Conservation (phyloP, 2,329 filamentous ascomycete species). For the Aspergillus neoniger region DNA sequence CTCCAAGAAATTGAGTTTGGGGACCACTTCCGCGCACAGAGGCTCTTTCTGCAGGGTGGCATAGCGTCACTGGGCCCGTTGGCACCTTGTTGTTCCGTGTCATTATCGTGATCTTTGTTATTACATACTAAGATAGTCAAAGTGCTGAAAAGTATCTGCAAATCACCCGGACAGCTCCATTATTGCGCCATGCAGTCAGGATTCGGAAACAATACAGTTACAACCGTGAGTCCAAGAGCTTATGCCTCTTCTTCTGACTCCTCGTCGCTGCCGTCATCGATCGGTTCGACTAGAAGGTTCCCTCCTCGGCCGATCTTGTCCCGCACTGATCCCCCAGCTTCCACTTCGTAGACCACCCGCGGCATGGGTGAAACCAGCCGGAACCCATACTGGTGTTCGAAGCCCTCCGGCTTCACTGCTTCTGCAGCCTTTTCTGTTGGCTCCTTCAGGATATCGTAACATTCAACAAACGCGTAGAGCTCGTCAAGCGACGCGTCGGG, state of each 20-base stretch:
- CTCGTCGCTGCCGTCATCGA: constrained; percentile 57
- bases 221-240: constrained; percentile 24
- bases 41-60: neutral
- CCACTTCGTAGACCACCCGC: constrained; percentile 73
- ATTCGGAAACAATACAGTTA: constrained; percentile 6
- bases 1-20: neutral
- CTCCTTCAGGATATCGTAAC: constrained; percentile 66
- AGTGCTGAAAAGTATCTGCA: neutral
- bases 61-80: neutral
- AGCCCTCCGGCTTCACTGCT: constrained; percentile 62
- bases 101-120: neutral
- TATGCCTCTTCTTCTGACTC: constrained; percentile 35
- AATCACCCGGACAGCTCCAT: neutral
- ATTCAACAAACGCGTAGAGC: constrained; percentile 94
- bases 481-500: constrained; percentile 76
- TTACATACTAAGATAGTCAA: neutral
- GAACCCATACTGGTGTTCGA: constrained; percentile 83
- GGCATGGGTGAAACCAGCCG: constrained; percentile 83
- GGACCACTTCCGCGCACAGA: neutral
- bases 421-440: constrained; percentile 36
- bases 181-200: constrained; percentile 1
- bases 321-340: constrained; percentile 64
- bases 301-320: constrained; percentile 78
- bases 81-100: neutral
- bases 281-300: constrained; percentile 83